A percentile compares a stretch with the other conserved stretches of the same genome.
Conservation (phyloP, 1,139 yeast species). For the Yamadazyma triangularis region DNA sequence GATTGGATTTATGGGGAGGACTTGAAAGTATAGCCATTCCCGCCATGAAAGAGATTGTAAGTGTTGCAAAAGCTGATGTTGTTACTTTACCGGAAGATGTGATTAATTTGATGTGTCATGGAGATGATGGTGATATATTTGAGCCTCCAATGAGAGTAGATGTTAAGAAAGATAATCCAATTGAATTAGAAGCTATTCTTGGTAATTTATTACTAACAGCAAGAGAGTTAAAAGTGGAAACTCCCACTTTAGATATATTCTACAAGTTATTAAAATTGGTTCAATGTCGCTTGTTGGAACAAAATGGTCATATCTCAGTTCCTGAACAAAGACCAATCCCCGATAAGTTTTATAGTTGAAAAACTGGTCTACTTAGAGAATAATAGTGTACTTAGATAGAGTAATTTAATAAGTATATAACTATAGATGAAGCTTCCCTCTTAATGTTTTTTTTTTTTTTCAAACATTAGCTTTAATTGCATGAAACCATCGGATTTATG, state of each 20-base stretch:
- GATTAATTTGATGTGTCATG: conserved; percentile 17
- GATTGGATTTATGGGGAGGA: conserved; percentile 14
- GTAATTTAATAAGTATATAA: too few species aligned
- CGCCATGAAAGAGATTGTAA: conserved; percentile 61
- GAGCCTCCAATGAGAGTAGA: conserved; percentile 36
- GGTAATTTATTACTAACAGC: conserved; percentile 16
- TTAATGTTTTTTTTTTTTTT: too few species aligned
- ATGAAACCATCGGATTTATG: too few species aligned
- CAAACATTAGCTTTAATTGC: too few species aligned
- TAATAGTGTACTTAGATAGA: too few species aligned
- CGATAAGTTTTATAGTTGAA: conserved; percentile 6
- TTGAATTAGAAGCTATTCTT: conserved; percentile 28
- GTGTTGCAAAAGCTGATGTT: conserved; percentile 61
- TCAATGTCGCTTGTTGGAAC: conserved; percentile 20
- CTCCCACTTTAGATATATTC: conserved; percentile 22
- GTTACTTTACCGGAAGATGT: conserved; percentile 4
- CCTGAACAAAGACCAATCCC: conserved; percentile 10
- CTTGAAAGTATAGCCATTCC: conserved; percentile 29
- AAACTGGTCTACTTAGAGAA: too few species aligned
- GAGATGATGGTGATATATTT: conserved; percentile 56
- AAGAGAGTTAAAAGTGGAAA: conserved; percentile 11
- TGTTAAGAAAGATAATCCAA: conserved; percentile 20
- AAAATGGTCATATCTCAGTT: conserved; percentile 7
- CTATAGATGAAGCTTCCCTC: too few species aligned
- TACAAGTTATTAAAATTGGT: conserved; percentile 35